Conservation (phyloP, 257 asterid species). For the Lithospermum erythrorhizon region DNA sequence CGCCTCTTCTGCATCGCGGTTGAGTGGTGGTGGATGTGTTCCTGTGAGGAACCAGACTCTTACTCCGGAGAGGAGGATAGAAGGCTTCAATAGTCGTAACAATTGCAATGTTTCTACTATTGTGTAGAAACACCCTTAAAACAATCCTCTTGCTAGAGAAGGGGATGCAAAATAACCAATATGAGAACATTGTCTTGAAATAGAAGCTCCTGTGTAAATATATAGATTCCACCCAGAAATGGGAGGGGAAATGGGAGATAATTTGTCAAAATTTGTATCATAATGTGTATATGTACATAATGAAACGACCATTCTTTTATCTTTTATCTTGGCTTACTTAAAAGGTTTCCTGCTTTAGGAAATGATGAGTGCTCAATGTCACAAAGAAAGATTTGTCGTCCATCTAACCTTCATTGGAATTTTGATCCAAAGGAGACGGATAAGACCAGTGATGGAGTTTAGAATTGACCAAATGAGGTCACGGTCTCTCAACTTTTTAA, state of each 20-base stretch:
- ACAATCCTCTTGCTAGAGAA: background rate
- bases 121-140: slow-evolving; percentile 19
- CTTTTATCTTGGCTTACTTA: background rate
- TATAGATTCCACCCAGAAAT: slow-evolving; percentile 5
- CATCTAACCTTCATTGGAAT: slow-evolving; percentile 36
- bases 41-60: slow-evolving; percentile 32
- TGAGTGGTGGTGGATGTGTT: slow-evolving; percentile 25
- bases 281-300: slow-evolving; percentile 16
- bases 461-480: too few species aligned
- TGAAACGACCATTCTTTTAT: slow-evolving; percentile 8
- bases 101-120: slow-evolving; percentile 39
- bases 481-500: too few species aligned
- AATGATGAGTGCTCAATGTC: slow-evolving; percentile 6
- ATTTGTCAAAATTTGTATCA: slow-evolving; percentile 8
- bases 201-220: slow-evolving; percentile 14
- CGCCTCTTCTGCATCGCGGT: slow-evolving; percentile 16
- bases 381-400: slow-evolving; percentile 4
- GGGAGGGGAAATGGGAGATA: background rate
- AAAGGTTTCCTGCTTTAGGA: background rate
- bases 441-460: too few species aligned
- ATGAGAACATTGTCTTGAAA: background rate
- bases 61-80: slow-evolving; percentile 41
- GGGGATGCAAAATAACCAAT: background rate
- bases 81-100: slow-evolving; percentile 52
- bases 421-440: slow-evolving; percentile 13